Base-by-base conservation (phyloP, 345 rosid genomes). In the Linum lewisii region DNA sequence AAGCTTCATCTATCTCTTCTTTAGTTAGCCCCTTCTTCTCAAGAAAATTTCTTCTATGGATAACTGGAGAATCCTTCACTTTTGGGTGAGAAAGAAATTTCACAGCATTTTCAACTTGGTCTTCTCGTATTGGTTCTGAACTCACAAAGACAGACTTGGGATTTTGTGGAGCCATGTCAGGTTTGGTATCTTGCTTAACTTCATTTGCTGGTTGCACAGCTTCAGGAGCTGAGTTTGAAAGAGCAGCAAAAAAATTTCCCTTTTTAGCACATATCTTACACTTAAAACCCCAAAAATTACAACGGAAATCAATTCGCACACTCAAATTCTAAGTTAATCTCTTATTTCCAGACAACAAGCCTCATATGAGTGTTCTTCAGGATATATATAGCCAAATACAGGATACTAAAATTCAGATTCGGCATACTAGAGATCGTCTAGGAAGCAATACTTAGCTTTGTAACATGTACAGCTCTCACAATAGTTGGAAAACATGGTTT, bases 161-260 rank as follows among this genome's bases (percentile, higher is more conserved):
- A 24, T 24, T 24, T 53, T 53, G 84, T 62, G 60, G 75, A 25
- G 10, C 59, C 18, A 63, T 71, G 60, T 71, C 73, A 74, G 79
- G 86, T 36, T 82, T 83, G n/a, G 63, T 71, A 61, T 71, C 73
- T 75, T 80, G 86, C 45, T 82, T 83, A 67, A 32, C 67, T 74
- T 63, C 90, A 63, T 64, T 79, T 26, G 59, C n/a, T 59, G 85
- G 63, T 73, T 76, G 77, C 16, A 70, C 73, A 53, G 29, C 42
- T 75, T 77, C 99, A 51, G 80, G 22, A 75, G 56, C 75, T 72
- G 55, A 54, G 73, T 37, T 50, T 64, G 2, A 45, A 29, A 60
- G 18, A 20, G 8, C 23, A 21, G 18, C 7, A 57, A 18, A 6
- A 65, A 7, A 59, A 7, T 6, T 19, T 16, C 22, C 21, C 36